A percentile compares a stretch with the other conserved stretches of the same genome.
Evolutionary conservation across 768 basidiomycete species (phyloP).

Genomic region (Boletus coccyginus): DNA sequence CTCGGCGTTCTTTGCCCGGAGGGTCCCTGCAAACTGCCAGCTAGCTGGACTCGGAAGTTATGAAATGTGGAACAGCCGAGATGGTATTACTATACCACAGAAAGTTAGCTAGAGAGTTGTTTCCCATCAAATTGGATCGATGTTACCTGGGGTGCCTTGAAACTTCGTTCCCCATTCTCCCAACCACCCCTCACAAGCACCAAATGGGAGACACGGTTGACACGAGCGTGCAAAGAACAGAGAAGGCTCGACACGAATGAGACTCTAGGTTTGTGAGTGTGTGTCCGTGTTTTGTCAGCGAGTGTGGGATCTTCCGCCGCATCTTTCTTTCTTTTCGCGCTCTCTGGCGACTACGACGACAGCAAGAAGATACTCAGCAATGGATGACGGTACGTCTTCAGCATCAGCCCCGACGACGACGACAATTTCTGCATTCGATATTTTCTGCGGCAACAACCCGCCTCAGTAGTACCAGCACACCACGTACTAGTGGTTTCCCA

Average conservation of each 20-base stretch:
- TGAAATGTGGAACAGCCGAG: not conserved
- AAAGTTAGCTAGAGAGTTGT: not conserved
- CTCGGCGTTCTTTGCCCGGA: not conserved
- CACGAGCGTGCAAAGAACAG: too few species aligned
- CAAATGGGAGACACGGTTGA: not conserved
- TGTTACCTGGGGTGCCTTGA: not conserved
- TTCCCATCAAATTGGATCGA: too few species aligned
- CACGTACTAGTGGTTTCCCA: conserved; percentile 28
- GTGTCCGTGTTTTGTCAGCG: conserved; percentile 19
- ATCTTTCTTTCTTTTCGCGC: not conserved
- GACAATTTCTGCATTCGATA: conserved; percentile 47
- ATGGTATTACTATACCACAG: not conserved
- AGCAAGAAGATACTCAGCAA: conserved; percentile 36
- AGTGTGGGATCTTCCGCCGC: not conserved
- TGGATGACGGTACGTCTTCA: conserved; percentile 81
- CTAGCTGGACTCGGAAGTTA: not conserved
- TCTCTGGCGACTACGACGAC: conserved; percentile 15
- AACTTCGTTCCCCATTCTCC: not conserved
- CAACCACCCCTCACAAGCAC: not conserved
- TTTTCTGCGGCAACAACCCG: conserved; percentile 38
- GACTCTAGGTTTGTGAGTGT: conserved; percentile 11
- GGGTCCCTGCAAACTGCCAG: not conserved
- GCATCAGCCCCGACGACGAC: conserved; percentile 68
- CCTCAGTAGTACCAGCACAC: conserved; percentile 32
- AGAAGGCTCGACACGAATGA: too few species aligned